Evolutionary conservation across 2,329 filamentous ascomycete species (phyloP).

Genomic region (Davidsoniella eucalypti): DNA sequence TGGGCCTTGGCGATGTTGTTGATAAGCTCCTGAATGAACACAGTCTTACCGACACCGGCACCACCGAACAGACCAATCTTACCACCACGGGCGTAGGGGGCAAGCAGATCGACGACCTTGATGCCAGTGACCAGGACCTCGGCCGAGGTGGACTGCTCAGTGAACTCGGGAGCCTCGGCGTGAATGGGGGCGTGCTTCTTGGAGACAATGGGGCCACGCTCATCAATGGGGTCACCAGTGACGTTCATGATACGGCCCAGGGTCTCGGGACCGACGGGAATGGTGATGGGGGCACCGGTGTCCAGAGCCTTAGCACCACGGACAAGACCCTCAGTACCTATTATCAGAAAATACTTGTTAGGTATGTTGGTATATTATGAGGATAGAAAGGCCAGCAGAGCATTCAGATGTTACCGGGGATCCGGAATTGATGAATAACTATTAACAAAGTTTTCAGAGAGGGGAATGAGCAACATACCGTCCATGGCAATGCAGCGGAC

Average conservation of each 20-base stretch:
- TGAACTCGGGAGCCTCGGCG: conserved; percentile 81
- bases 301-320: conserved; percentile 74
- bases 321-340: conserved; percentile 98
- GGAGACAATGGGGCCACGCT: conserved; percentile 94
- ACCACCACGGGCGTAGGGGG: conserved; percentile 99
- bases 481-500: conserved; percentile 99
- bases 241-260: conserved; percentile 99
- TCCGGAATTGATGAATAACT: background rate
- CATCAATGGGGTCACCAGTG: conserved; percentile 99
- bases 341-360: conserved; percentile 11
- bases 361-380: background rate
- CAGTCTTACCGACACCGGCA: conserved; percentile 99
- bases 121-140: conserved; percentile 98
- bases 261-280: conserved; percentile 83
- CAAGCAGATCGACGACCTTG: conserved; percentile 98
- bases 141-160: conserved; percentile 87
- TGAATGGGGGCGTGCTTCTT: conserved; percentile 81
- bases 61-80: conserved; percentile 99
- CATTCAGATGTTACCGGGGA: background rate
- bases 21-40: conserved; percentile 99
- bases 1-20: conserved; percentile 99
- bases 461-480: conserved; percentile 42
- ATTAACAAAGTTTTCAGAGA: background rate
- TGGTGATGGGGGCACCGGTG: conserved; percentile 88
- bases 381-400: background rate